A percentile compares a stretch with the other conserved stretches of the same genome.
Evolutionary conservation across 148 eudicot species (phyloP).

Genomic region (Rheum nobile): DNA sequence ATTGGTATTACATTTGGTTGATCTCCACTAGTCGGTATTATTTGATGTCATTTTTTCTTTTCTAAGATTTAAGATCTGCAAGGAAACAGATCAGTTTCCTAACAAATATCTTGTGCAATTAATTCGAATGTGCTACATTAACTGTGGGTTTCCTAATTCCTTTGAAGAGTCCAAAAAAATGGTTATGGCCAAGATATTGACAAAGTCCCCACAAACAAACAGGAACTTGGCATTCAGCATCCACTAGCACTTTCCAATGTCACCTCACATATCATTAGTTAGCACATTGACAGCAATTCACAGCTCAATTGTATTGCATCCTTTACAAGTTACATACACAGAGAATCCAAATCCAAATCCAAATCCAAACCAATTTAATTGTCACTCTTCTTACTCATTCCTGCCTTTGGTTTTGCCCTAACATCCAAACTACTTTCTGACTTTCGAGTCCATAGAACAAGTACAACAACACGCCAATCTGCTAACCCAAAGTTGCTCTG

Average conservation of each 20-base stretch:
- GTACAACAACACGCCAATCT: background rate
- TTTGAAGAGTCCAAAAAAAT: conserved; percentile 2
- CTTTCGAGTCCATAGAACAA: background rate
- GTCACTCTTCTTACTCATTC: background rate
- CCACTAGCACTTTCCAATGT: background rate
- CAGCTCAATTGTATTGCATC: background rate
- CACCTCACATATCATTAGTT: background rate
- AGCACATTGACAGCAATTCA: conserved; percentile 1
- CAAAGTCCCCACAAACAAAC: background rate
- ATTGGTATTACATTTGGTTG: no score
- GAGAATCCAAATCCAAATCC: conserved; percentile 2
- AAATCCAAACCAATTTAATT: background rate
- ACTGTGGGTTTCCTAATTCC: conserved; percentile 1
- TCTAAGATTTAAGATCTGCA: background rate
- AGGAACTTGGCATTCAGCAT: background rate
- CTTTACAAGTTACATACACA: background rate
- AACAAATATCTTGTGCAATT: background rate
- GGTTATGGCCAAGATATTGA: background rate
- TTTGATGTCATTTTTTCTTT: no score
- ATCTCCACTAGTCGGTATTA: no score
- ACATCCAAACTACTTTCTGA: background rate
- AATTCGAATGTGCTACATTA: background rate
- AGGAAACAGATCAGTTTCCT: background rate
- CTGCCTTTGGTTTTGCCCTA: background rate
- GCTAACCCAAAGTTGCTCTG: background rate